phyloP scores from a whole-genome alignment of 768 basidiomycete species.

The Tulasnella sp. region DNA sequence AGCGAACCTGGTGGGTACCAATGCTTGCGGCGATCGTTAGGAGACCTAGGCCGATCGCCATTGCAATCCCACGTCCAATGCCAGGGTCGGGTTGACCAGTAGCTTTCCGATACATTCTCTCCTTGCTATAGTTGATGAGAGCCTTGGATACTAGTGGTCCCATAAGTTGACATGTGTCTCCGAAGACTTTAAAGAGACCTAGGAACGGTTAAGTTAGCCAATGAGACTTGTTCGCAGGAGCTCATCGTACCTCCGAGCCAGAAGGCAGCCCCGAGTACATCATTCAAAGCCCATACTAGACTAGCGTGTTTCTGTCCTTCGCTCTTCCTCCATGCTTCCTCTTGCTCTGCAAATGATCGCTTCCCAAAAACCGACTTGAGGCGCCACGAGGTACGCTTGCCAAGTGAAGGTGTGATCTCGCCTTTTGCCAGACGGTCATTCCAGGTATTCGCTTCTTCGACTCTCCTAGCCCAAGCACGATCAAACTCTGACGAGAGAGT shows the following conservation, averaged over 20 bases:
- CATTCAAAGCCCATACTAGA: conserved; percentile 58
- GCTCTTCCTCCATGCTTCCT: conserved; percentile 47
- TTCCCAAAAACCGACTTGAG: conserved; percentile 34
- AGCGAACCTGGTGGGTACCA: conserved; percentile 53
- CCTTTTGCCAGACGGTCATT: conserved; percentile 51
- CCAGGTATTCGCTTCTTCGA: conserved; percentile 52
- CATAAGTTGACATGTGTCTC: conserved; percentile 60
- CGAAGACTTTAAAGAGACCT: conserved; percentile 53
- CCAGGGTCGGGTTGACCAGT: conserved; percentile 36
- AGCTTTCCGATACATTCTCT: conserved; percentile 43
- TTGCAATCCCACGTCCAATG: conserved; percentile 56
- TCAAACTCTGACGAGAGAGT: conserved; percentile 54
- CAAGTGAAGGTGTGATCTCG: conserved; percentile 44
- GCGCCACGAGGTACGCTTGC: conserved; percentile 45
- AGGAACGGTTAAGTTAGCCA: not conserved
- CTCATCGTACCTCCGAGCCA: conserved; percentile 52
- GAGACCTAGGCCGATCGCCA: conserved; percentile 54
- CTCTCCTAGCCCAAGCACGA: conserved; percentile 51
- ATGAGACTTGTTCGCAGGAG: not conserved
- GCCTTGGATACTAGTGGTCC: conserved; percentile 59
- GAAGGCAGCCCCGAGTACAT: conserved; percentile 55
- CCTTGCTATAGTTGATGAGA: conserved; percentile 60
- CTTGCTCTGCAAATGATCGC: conserved; percentile 36
- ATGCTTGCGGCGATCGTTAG: conserved; percentile 53
- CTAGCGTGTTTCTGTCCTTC: conserved; percentile 51